Evolutionary conservation across 2,329 filamentous ascomycete genomes (phyloP), one percentile per base, ranked within the genome.

Genomic region (Penicillium sp.): DNA sequence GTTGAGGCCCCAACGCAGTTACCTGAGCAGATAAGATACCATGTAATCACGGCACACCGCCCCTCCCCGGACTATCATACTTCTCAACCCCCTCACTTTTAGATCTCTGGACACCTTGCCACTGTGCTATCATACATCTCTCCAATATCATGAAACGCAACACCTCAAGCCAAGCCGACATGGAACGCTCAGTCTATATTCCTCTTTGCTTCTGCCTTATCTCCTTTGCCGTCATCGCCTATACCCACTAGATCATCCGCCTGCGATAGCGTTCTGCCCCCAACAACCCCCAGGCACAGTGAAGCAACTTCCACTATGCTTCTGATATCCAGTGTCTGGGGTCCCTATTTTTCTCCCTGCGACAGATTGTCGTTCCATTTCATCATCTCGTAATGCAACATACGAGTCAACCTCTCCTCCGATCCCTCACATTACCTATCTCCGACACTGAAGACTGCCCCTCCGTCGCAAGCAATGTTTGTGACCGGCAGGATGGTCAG

Each of bases 191-290:
- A 41, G 67, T 70, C 58, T 71, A 70, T 43, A 71, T 72, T 32
- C 69, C 70, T 14, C 62, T 72, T 26, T 71, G 70, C 55, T 69
- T 72, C 62, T 72, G 70, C 55, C 60, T 72, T 46, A 65, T 71
- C 56, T 71, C 70, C 32, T 72, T 72, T 55, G 70, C 68, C n/a
- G 70, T 72, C 47, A 67, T 72, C 61, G 62, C 68, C 55, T 72
- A 70, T 55, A 53, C 65, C 61, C 67, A 70, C 60, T 71, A 60
- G 62, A 23, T 19, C 4, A 13, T 30, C 34, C 10, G 23, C 23
- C 14, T n/a, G 29, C 43, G 50, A 41, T 47, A 51, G 41, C 42
- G 14, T 42, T 53, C 45, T 42, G 26, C 44, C 38, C 23, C 30
- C 18, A 47, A 39, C 45, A 34, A 18, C 38, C 2, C 36, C 47